phyloP scores from a whole-genome alignment of 352 stramenopile species.

The Phytophthora citricola region DNA sequence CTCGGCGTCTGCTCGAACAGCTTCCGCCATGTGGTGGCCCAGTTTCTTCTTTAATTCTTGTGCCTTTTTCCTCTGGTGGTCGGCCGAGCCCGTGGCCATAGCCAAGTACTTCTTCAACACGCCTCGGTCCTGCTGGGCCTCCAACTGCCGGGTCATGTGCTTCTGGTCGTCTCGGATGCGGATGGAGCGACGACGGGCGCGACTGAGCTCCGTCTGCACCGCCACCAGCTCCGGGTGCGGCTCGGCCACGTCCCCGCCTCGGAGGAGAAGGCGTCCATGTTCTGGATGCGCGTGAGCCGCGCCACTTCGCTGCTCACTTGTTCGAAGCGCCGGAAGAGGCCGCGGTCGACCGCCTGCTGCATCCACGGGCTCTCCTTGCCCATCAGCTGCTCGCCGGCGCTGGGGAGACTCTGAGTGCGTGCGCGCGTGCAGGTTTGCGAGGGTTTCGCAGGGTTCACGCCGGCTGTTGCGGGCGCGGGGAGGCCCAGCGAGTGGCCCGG shows the following conservation, averaged over 20 bases:
- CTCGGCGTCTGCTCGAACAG: constrained; percentile 56
- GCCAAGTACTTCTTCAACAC: constrained; percentile 63
- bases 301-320: constrained; percentile 59
- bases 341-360: constrained; percentile 54
- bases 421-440: constrained; percentile 12
- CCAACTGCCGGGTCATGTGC: constrained; percentile 71
- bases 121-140: constrained; percentile 60
- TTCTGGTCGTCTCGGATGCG: constrained; percentile 59
- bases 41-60: constrained; percentile 68
- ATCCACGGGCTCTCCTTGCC: constrained; percentile 23
- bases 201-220: constrained; percentile 50
- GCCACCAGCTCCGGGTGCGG: constrained; percentile 43
- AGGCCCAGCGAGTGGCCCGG: background rate
- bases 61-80: constrained; percentile 38
- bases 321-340: constrained; percentile 65
- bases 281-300: constrained; percentile 46
- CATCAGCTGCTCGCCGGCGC: constrained; percentile 8
- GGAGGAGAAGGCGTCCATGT: constrained; percentile 31
- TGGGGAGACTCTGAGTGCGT: constrained; percentile 44
- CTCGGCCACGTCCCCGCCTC: constrained; percentile 18
- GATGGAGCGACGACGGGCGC: constrained; percentile 49
- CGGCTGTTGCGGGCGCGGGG: constrained; percentile 18
- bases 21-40: constrained; percentile 60
- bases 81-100: constrained; percentile 49
- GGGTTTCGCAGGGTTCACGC: constrained; percentile 20